Conservation (phyloP, 2,329 filamentous ascomycete genomes). For the Fusarium heterosporum region DNA sequence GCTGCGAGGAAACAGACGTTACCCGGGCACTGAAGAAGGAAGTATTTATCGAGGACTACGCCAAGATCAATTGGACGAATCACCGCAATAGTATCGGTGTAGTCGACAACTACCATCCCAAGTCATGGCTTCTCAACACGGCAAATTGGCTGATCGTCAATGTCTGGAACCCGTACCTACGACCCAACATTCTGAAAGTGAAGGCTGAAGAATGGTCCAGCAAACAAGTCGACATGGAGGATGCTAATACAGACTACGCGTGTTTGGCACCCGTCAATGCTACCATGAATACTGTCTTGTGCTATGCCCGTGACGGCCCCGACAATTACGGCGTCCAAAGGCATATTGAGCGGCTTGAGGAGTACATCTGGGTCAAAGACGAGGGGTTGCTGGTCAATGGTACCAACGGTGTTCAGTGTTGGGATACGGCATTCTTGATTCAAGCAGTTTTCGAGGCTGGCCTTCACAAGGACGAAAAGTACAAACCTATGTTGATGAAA, state of each 20-base stretch:
- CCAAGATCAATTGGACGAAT: slow-evolving; percentile 78
- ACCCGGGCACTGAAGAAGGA: slow-evolving; percentile 81
- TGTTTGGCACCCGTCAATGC: slow-evolving; percentile 90
- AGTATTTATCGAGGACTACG: slow-evolving; percentile 82
- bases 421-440: slow-evolving; percentile 93
- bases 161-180: slow-evolving; percentile 83
- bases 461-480: slow-evolving; percentile 79
- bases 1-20: slow-evolving; percentile 78
- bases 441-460: slow-evolving; percentile 85
- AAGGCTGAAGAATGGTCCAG: slow-evolving; percentile 84
- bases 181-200: slow-evolving; percentile 72
- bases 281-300: slow-evolving; percentile 88
- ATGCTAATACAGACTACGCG: slow-evolving; percentile 90
- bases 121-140: slow-evolving; percentile 82
- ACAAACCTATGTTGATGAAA: slow-evolving; percentile 84
- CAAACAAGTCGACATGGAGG: slow-evolving; percentile 88
- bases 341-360: slow-evolving; percentile 83
- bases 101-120: slow-evolving; percentile 92
- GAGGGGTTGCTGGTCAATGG: slow-evolving; percentile 96
- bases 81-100: slow-evolving; percentile 86
- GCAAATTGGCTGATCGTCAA: slow-evolving; percentile 83
- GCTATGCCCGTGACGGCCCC: slow-evolving; percentile 86
- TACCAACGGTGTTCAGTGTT: slow-evolving; percentile 97
- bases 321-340: slow-evolving; percentile 76
- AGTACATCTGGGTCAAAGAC: slow-evolving; percentile 90